Percentiles rank a stretch among this genome's conserved stretches.
Evolutionary conservation across 371 early-diverging fungal genomes (phyloP).

Genomic region (Mortierella sp.): DNA sequence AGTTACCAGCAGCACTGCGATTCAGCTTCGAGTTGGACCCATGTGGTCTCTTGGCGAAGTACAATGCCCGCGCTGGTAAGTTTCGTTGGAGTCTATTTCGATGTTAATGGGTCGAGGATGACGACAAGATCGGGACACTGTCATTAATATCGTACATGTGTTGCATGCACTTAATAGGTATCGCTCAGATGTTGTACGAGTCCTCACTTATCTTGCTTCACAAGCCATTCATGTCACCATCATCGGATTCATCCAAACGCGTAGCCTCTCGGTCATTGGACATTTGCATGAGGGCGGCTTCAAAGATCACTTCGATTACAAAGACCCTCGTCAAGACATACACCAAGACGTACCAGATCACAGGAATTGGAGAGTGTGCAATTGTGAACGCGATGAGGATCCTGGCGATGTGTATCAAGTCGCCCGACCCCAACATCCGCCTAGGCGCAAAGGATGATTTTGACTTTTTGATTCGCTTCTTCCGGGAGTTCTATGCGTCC

Average conservation of each 20-base stretch:
- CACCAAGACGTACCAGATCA: conserved; percentile 22
- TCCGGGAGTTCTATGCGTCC: conserved; percentile 32
- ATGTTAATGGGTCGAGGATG: conserved; percentile 1
- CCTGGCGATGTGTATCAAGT: conserved; percentile 26
- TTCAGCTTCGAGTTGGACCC: conserved; percentile 23
- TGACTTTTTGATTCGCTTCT: conserved; percentile 25
- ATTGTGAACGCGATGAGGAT: conserved; percentile 26
- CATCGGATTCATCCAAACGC: conserved; percentile 21
- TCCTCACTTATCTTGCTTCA: conserved; percentile 29
- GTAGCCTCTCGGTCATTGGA: conserved; percentile 16
- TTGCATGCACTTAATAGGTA: background rate
- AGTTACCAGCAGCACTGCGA: conserved; percentile 23
- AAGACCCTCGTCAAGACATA: conserved; percentile 16
- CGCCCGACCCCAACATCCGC: conserved; percentile 10
- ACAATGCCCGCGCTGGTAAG: conserved; percentile 34
- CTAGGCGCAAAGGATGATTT: conserved; percentile 1
- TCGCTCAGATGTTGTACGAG: conserved; percentile 32
- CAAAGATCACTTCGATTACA: conserved; percentile 24
- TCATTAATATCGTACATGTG: background rate
- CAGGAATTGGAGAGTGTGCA: conserved; percentile 16
- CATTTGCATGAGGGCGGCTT: conserved; percentile 27
- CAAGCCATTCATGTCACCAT: conserved; percentile 23
- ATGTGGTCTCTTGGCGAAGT: conserved; percentile 6
- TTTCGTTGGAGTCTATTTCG: conserved; percentile 20
- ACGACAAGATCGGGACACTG: background rate